phyloP scores from a whole-genome alignment of 177 flowering plant species.

The Vitis hybrid region DNA sequence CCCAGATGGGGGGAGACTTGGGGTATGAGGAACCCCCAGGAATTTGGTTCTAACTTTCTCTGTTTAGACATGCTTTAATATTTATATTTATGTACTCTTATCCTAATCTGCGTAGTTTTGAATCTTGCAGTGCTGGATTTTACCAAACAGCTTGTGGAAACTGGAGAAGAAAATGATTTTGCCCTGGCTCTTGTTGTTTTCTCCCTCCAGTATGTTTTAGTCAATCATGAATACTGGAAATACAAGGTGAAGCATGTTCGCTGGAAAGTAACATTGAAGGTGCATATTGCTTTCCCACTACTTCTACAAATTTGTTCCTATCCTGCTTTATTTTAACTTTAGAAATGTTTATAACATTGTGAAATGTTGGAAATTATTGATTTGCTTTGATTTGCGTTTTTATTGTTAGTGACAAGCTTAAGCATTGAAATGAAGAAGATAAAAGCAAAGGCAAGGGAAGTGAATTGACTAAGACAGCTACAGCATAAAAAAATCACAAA shows the following conservation, averaged over 20 bases:
- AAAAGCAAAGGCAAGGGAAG: neutral
- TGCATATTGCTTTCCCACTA: slow-evolving; percentile 10
- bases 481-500: neutral
- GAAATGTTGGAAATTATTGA: neutral
- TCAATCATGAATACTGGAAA: slow-evolving; percentile 91
- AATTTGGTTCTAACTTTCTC: neutral
- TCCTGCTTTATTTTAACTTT: neutral
- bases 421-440: neutral
- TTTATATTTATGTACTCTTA: neutral
- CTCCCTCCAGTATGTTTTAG: slow-evolving; percentile 78
- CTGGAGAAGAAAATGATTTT: slow-evolving; percentile 63
- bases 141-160: slow-evolving; percentile 71
- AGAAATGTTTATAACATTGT: neutral
- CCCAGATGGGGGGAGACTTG: too few species aligned
- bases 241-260: slow-evolving; percentile 73
- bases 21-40: neutral
- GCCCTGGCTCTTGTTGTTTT: slow-evolving; percentile 62
- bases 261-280: slow-evolving; percentile 89
- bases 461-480: neutral
- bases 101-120: slow-evolving; percentile 9
- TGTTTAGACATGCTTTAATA: neutral
- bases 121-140: slow-evolving; percentile 78
- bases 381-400: too few species aligned
- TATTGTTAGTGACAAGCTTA: neutral
- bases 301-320: neutral